Percentiles rank a stretch among this genome's conserved stretches.
phyloP scores from a whole-genome alignment of 345 rosid genomes.

The Pelargonium nanum region DNA sequence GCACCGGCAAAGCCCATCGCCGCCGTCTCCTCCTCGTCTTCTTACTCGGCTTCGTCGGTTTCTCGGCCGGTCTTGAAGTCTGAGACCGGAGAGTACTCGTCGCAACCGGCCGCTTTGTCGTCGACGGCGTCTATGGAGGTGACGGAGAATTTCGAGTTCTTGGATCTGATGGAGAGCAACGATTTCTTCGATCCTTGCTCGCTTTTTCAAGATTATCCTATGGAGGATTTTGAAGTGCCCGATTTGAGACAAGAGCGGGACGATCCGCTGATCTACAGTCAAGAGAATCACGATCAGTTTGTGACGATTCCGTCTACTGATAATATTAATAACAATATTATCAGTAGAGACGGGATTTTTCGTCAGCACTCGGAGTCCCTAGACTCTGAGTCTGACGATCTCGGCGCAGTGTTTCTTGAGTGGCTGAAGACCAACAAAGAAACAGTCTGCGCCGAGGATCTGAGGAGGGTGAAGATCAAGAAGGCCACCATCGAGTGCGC shows the following conservation, averaged over 20 bases:
- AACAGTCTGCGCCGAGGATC: constrained; percentile 78
- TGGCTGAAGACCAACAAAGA: constrained; percentile 87
- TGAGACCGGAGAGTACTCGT: constrained; percentile 43
- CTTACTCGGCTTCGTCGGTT: constrained; percentile 47
- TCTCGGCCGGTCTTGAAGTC: constrained; percentile 74
- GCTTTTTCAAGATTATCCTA: constrained; percentile 40
- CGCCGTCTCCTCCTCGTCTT: constrained; percentile 35
- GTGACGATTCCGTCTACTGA: neutral
- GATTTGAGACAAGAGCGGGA: constrained; percentile 1
- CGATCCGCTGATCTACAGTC: neutral
- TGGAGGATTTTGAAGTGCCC: constrained; percentile 18
- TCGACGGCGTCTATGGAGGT: constrained; percentile 80
- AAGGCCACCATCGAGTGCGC: constrained; percentile 88
- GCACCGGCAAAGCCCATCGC: constrained; percentile 50
- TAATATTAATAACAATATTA: neutral
- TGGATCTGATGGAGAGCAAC: constrained; percentile 65
- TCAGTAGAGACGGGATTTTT: neutral
- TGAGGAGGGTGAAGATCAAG: constrained; percentile 82
- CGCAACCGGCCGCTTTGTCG: constrained; percentile 35
- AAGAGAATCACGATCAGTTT: neutral
- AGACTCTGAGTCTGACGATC: constrained; percentile 38
- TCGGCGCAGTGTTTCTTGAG: constrained; percentile 70
- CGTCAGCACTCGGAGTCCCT: neutral
- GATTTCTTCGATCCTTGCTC: constrained; percentile 69
- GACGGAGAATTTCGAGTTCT: constrained; percentile 73